Conservation (phyloP, 2,329 filamentous ascomycete species). For the Phyllosticta capitalensis region DNA sequence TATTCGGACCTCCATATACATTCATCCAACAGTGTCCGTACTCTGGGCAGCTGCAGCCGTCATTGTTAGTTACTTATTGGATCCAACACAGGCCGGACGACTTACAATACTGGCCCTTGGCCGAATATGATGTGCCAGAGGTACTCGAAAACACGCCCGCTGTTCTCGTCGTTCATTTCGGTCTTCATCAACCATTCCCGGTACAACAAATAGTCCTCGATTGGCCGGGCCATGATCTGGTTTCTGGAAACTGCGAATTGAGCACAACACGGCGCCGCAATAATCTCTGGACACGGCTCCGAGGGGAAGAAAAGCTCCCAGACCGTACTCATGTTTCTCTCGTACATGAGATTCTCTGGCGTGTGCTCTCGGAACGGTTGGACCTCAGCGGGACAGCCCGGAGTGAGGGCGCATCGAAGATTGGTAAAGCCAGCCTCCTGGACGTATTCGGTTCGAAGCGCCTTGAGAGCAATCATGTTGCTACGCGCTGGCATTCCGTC, state of each 20-base stretch:
- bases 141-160: constrained; percentile 19
- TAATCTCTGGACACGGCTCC: constrained; percentile 12
- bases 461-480: constrained; percentile 12
- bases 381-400: constrained; percentile 32
- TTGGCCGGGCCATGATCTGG: constrained; percentile 19
- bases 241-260: constrained; percentile 25
- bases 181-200: constrained; percentile 20
- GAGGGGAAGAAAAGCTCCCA: constrained; percentile 16
- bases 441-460: constrained; percentile 29
- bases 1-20: constrained; percentile 13
- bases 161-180: constrained; percentile 19
- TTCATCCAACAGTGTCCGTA: constrained; percentile 17
- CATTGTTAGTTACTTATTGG: constrained; percentile 8
- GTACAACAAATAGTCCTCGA: constrained; percentile 21
- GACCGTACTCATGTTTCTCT: constrained; percentile 14
- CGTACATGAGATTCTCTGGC: constrained; percentile 11
- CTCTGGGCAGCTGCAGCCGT: constrained; percentile 15
- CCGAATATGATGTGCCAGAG: constrained; percentile 22
- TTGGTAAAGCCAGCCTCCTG: constrained; percentile 31
- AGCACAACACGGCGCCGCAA: constrained; percentile 13
- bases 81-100: not conserved
- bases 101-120: constrained; percentile 16
- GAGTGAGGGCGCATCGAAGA: constrained; percentile 27
- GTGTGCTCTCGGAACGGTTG: constrained; percentile 21
- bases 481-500: constrained; percentile 8